Evolutionary conservation across 2,329 filamentous ascomycete genomes (phyloP).

Genomic region (Aspergillus sp.): DNA sequence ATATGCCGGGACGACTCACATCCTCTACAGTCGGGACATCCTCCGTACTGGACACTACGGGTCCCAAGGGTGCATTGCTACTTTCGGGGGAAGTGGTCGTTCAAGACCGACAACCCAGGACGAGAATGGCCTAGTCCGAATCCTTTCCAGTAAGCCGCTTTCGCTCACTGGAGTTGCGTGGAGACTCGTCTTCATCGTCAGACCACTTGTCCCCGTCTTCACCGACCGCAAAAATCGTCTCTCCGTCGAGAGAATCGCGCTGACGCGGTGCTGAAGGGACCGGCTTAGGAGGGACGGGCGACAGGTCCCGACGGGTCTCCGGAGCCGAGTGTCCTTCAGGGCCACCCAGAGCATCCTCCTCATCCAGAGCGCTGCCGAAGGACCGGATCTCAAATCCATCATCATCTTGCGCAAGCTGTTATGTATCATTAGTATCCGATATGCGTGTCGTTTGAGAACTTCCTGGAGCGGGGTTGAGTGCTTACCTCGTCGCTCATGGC

Average conservation of each 20-base stretch:
- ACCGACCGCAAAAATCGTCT: conserved; percentile 93
- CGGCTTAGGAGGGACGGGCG: conserved; percentile 49
- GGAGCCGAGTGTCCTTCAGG: conserved; percentile 33
- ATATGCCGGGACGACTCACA: conserved; percentile 14
- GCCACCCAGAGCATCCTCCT: conserved; percentile 52
- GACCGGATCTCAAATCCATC: conserved; percentile 97
- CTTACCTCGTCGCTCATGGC: conserved; percentile 93
- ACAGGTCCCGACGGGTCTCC: conserved; percentile 34
- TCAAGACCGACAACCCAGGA: neutral
- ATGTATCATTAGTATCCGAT: conserved; percentile 25
- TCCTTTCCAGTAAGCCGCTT: conserved; percentile 50
- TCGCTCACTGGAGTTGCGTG: conserved; percentile 49
- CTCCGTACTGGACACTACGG: no score
- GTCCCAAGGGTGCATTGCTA: no score
- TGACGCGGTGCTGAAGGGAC: conserved; percentile 49
- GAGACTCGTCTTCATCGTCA: conserved; percentile 60
- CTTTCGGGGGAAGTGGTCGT: neutral
- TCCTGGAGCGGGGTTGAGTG: neutral
- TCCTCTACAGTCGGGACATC: neutral
- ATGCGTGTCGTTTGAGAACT: no score
- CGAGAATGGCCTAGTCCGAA: conserved; percentile 1
- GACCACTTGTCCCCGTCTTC: conserved; percentile 83
- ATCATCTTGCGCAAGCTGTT: conserved; percentile 87
- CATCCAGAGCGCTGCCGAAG: conserved; percentile 72
- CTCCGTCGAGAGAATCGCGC: conserved; percentile 71